A percentile compares a stretch with the other conserved stretches of the same genome.
phyloP scores from a whole-genome alignment of 2,329 filamentous ascomycete genomes.

The Colletotrichum camelliae region DNA sequence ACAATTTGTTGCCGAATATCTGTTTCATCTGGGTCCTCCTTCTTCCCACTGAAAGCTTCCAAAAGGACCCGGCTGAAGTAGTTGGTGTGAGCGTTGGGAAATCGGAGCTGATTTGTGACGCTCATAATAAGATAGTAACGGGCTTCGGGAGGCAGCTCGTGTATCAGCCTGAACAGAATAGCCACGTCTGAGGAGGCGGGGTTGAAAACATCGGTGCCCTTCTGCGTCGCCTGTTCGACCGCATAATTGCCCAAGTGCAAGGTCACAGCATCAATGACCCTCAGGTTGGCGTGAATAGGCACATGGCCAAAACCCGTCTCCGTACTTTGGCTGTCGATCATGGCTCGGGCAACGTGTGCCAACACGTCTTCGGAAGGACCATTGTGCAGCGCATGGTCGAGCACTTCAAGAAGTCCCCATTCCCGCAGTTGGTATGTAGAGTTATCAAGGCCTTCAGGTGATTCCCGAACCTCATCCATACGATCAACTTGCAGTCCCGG shows the following conservation, averaged over 20 bases:
- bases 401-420: slow-evolving; percentile 61
- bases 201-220: slow-evolving; percentile 69
- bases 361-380: slow-evolving; percentile 75
- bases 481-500: slow-evolving; percentile 78
- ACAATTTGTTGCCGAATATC: slow-evolving; percentile 92
- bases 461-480: slow-evolving; percentile 74
- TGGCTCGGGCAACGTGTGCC: slow-evolving; percentile 76
- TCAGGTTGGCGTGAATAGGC: slow-evolving; percentile 70
- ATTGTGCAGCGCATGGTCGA: slow-evolving; percentile 63
- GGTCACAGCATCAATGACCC: slow-evolving; percentile 82
- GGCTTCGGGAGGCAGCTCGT: slow-evolving; percentile 76
- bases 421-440: slow-evolving; percentile 59
- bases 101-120: slow-evolving; percentile 91
- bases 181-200: slow-evolving; percentile 70
- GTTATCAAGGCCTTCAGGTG: slow-evolving; percentile 70
- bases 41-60: slow-evolving; percentile 82
- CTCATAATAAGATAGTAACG: slow-evolving; percentile 85
- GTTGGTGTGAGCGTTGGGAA: slow-evolving; percentile 86
- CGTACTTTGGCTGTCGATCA: slow-evolving; percentile 64
- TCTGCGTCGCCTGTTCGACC: slow-evolving; percentile 62
- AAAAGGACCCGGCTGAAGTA: slow-evolving; percentile 90
- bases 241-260: slow-evolving; percentile 80
- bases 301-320: slow-evolving; percentile 71
- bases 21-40: slow-evolving; percentile 74
- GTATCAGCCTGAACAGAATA: slow-evolving; percentile 77